These are phyloP conservation scores for Talaromyces ruber DNA, from an alignment of 495 filamentous ascomycete species.

Conservation along the genomic window DNA sequence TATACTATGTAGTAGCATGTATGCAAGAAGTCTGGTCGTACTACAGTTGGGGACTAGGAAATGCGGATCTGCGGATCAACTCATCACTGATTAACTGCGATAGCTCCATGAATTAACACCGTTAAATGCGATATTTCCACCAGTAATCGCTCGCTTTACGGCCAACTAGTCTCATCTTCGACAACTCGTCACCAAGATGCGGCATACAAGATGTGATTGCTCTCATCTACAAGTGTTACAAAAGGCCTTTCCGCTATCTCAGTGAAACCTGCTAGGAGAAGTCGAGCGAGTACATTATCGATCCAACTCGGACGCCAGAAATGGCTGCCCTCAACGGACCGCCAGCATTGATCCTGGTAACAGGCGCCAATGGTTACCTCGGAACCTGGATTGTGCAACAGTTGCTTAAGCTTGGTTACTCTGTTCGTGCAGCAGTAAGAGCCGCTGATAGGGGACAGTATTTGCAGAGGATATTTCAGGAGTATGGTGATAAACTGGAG, in stretches of 20 bases:
- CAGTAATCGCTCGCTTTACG: not conserved
- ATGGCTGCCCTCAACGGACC: not conserved
- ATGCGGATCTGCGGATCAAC: not conserved
- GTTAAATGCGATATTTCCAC: not conserved
- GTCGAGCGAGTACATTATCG: not conserved
- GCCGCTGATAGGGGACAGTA: not conserved
- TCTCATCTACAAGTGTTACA: not conserved
- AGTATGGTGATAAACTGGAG: not conserved
- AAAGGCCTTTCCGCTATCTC: not conserved
- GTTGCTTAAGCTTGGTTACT: not conserved
- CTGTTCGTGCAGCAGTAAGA: constrained; percentile 1
- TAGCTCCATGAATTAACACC: not conserved
- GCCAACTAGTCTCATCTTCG: not conserved
- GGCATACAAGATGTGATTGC: not conserved
- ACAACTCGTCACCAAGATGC: not conserved
- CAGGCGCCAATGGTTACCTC: not conserved
- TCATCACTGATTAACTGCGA: not conserved
- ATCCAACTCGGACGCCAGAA: not conserved
- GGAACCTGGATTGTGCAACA: constrained; percentile 1
- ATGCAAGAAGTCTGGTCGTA: not conserved
- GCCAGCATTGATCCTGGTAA: not conserved
- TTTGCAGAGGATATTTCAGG: not conserved
- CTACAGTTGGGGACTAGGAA: not conserved
- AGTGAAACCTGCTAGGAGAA: not conserved
- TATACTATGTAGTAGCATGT: not conserved